Base-by-base conservation (phyloP, 345 rosid genomes). In the Trapa incisa region DNA sequence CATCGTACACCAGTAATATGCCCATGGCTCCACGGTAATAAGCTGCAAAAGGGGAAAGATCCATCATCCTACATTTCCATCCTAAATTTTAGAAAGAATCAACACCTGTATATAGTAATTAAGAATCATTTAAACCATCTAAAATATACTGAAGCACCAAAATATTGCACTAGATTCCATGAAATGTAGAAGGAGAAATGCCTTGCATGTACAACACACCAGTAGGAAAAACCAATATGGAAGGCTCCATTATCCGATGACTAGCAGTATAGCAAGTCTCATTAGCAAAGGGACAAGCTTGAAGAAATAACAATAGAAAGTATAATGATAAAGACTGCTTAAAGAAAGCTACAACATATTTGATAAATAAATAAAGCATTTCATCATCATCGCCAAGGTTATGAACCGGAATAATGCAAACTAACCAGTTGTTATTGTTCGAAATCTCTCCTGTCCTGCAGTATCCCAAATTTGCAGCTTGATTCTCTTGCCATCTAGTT, bases 21-120 rank as follows among this genome's bases (percentile, higher is more conserved):
- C 99, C 99, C 99, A 94, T 94, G 66, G 97, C 99, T 76, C 99
- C 99, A 50, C 99, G 92, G 76, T 94, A 94, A 78, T 94, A 94
- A 68, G 99, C 99, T 94, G 91, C 82, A 79, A 41, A 70, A 73
- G 58, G 68, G 50, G 32, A 41, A 79, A 65, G 66, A 56, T 39
- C 35, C 38, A 37, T 43, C 16, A 32, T 42, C n/a, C 50, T 61
- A 43, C 68, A 22, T 72, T 60, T 16, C 17, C 16, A 54, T 38
- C 33, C 2, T 64, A 22, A 64, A 43, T 38, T 12, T 63, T 38
- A 37, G 32, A 39, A 64, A 64, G 29, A 37, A 64, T 37, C 15
- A 64, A 22, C 5, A n/a, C 10, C 60, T 54, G 9, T 1, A 17
- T 5, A 32, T 29, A 58, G 37, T 32, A 0, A 10, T 58, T 58